Evolutionary conservation across 2,329 filamentous ascomycete species (phyloP), one percentile per base, ranked within the genome.

Genomic region (Zasmidium cellare): DNA sequence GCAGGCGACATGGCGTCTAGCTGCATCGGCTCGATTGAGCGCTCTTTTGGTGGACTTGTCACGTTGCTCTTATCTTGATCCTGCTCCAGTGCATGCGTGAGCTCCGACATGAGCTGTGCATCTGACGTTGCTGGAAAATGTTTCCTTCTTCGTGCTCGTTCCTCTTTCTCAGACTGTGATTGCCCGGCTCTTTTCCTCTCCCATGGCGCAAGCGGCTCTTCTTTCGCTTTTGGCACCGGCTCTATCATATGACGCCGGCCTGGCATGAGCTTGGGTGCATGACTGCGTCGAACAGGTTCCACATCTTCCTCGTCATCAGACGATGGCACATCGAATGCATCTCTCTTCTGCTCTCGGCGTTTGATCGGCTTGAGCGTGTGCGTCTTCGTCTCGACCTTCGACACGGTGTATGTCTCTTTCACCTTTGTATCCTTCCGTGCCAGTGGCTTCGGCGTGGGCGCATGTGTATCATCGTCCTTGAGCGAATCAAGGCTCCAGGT

Each of bases 311-410:
- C 72, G 6, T 74, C 72, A 22, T 71, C 70, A 2, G 72, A 63
- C 24, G 62, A 63, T 3, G 77, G 77, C 19, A 80, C 71, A 59
- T 80, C 77, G 63, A 78, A 80, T 18, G 75, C 64, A 38, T 72
- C 71, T 16, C 60, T 59, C 51, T 61, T 59, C 46, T 60, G 63
- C 22, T 57, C 31, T 5, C 51, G 57, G 35, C 47, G 49, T 44
- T 58, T 64, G 31, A 47, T 28, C 20, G 58, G 41, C 51, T 57
- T 64, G 22, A 44, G 53, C 9, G 54, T 24, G 20, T 28, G 46
- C 9, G 31, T 12, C 41, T 58, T 56, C 3, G 47, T n/a, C 19
- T 61, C 58, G n/a, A 46, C 54, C 47, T 63, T 63, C 24, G 56
- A 56, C 7, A 64, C 31, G 11, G 57, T 41, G 20, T 59, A 61